These are phyloP conservation scores for Gracilaria domingensis DNA, from an alignment of 23 red algal species.

Conservation along the genomic window DNA sequence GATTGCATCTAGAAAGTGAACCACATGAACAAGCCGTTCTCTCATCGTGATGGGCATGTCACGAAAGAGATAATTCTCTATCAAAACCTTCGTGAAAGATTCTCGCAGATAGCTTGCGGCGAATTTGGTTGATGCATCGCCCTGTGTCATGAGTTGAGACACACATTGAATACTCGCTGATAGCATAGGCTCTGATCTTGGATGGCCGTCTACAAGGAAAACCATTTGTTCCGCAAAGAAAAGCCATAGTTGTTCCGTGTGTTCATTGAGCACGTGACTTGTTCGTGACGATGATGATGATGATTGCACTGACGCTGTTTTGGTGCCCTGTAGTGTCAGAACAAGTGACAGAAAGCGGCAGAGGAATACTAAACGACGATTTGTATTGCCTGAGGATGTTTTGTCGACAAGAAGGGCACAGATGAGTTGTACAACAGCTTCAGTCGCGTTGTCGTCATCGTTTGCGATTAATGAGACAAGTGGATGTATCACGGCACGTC, in stretches of 20 bases:
- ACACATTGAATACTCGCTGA: background rate
- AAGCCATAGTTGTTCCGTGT: background rate
- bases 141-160: background rate
- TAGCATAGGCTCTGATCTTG: background rate
- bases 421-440: slow-evolving; percentile 10
- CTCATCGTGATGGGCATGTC: slow-evolving; percentile 3
- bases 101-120: background rate
- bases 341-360: background rate
- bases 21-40: slow-evolving; percentile 1
- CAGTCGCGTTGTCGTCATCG: background rate
- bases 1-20: slow-evolving; percentile 1
- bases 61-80: slow-evolving; percentile 7
- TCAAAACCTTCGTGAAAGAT: background rate
- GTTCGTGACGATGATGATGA: no score
- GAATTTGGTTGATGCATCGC: background rate
- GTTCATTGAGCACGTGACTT: background rate
- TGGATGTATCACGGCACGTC: background rate
- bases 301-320: background rate
- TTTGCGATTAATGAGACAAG: background rate
- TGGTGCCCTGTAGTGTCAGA: background rate
- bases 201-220: background rate
- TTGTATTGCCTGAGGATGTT: no score
- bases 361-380: background rate
- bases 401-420: background rate
- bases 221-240: slow-evolving; percentile 4